phyloP scores from a whole-genome alignment of 768 basidiomycete genomes.

The Termitomyces bulborhizus region DNA sequence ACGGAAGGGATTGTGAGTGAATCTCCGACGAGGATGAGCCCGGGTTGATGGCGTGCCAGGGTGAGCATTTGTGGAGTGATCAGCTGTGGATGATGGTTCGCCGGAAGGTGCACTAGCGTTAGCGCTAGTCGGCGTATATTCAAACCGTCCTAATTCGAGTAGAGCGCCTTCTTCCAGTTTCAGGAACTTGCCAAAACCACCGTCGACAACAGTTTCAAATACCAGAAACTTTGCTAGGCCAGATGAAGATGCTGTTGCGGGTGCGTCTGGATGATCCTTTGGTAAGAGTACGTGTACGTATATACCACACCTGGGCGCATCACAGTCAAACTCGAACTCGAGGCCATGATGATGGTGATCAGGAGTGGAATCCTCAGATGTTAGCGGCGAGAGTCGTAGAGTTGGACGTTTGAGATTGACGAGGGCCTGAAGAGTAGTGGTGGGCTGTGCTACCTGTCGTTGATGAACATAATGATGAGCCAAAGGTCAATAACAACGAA shows the following conservation, averaged over 20 bases:
- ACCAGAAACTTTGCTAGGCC: slow-evolving; percentile 44
- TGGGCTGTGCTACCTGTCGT: slow-evolving; percentile 66
- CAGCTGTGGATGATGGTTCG: slow-evolving; percentile 9
- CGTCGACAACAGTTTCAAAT: slow-evolving; percentile 63
- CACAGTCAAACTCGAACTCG: slow-evolving; percentile 91
- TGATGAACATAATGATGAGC: slow-evolving; percentile 1
- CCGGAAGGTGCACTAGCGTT: slow-evolving; percentile 17
- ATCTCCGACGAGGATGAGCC: slow-evolving; percentile 41
- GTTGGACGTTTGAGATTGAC: slow-evolving; percentile 93
- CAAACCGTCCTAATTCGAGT: slow-evolving; percentile 76
- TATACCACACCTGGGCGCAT: slow-evolving; percentile 79
- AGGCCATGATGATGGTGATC: slow-evolving; percentile 66
- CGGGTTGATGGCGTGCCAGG: slow-evolving; percentile 12
- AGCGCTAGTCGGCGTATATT: slow-evolving; percentile 27
- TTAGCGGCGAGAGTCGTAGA: slow-evolving; percentile 66
- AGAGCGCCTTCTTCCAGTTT: slow-evolving; percentile 73
- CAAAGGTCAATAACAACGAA: not conserved
- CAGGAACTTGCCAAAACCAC: slow-evolving; percentile 76
- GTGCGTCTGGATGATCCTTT: slow-evolving; percentile 54
- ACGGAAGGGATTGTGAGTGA: slow-evolving; percentile 64
- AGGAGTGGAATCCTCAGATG: slow-evolving; percentile 33
- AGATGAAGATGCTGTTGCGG: slow-evolving; percentile 25
- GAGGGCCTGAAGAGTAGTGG: slow-evolving; percentile 89
- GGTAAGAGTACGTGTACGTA: slow-evolving; percentile 72
- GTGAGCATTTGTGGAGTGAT: slow-evolving; percentile 1